These are phyloP conservation scores for Quillaja saponaria DNA, from an alignment of 306 rosid genomes.

Conservation along the genomic window DNA sequence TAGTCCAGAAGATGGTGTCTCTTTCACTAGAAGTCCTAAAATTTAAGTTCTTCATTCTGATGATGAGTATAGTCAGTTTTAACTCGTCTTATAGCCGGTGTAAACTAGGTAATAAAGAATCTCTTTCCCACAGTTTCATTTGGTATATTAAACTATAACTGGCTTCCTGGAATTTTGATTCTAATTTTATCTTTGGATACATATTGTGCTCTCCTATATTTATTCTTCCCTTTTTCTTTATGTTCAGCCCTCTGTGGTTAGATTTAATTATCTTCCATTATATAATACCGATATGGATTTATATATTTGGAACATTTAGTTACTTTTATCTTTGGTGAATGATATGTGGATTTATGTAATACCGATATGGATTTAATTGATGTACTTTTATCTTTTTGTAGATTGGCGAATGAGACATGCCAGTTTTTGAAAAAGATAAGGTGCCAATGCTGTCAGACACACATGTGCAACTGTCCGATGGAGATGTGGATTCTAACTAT, in stretches of 20 bases:
- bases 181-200: not conserved
- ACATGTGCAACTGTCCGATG: constrained; percentile 34
- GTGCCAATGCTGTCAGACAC: constrained; percentile 57
- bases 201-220: not conserved
- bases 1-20: too few relatives aligned
- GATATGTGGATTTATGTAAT: too few relatives aligned
- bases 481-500: constrained; percentile 31
- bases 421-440: constrained; percentile 54
- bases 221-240: not conserved
- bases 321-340: constrained; percentile 2
- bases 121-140: constrained; percentile 10
- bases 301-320: constrained; percentile 6
- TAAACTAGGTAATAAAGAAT: not conserved
- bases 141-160: too few relatives aligned
- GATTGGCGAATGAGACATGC: constrained; percentile 53
- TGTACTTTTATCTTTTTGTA: too few relatives aligned
- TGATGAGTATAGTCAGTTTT: not conserved
- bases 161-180: constrained; percentile 19
- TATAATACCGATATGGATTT: constrained; percentile 11
- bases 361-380: too few relatives aligned
- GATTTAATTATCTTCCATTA: constrained; percentile 9
- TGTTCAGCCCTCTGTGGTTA: not conserved
- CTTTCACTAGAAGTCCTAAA: not conserved
- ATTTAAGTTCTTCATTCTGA: not conserved
- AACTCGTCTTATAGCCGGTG: not conserved